Base-by-base conservation (phyloP, 2,329 filamentous ascomycete species). In the Westerdykella aurantiaca region DNA sequence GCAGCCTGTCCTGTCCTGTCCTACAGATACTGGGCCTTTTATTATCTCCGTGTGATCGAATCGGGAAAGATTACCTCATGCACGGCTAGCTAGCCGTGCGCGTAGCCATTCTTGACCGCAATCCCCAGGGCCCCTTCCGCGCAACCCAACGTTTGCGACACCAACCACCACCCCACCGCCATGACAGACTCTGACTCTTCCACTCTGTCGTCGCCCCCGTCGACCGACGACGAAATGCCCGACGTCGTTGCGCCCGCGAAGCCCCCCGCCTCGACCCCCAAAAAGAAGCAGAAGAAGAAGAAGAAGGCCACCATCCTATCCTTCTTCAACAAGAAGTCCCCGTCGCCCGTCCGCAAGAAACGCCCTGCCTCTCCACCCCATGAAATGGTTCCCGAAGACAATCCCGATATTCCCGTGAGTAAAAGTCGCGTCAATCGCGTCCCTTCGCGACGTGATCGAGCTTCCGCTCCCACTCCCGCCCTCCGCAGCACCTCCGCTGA, bases 341-440 rank as follows among this genome's bases (percentile, higher is more conserved):
- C 69, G 31, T 59, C 67, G 47, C 60, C 76, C 48, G 70, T 76
- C 58, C 78, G 77, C 69, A 76, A 81, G 58, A 94, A 93, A 75
- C 79, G 91, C 65, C 83, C 85, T 45, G 83, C 88, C 16, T 96
- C 90, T 53, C 91, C 91, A 55, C 83, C 88, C 7, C 91, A 96
- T 68, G 88, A 95, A 75, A 87, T 85, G 69, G 84, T 88, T 22
- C 75, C 96, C 44, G 88, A 88, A 49, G 91, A 97, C 67, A 95
- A 95, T 68, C 79, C 86, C 50, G 86, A 93, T 63, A 90, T 97
- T 72, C 86, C 91, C 57, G 90, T 96, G 78, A 71, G 90, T 87
- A 47, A 53, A 41, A 39, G 47, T 62, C 61, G 59, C 58, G 64
- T 67, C 52, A 50, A 55, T 62, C 67, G 60, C 67, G 67, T 69